Evolutionary conservation across 371 early-diverging fungal genomes (phyloP).

Genomic region (Mortierella polycephala): DNA sequence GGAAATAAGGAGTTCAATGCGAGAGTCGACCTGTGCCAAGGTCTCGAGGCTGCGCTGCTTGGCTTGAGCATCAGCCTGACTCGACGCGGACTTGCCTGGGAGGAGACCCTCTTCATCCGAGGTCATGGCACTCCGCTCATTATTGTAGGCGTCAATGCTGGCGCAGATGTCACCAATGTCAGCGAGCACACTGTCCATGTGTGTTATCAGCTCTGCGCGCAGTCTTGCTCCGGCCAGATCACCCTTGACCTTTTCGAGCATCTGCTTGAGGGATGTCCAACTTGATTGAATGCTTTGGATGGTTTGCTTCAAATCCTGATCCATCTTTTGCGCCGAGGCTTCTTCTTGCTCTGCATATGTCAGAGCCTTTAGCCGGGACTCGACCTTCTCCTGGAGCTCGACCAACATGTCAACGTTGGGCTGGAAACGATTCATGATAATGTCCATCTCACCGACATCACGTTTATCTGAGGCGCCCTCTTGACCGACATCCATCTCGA

Average conservation of each 20-base stretch:
- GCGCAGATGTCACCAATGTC: conserved; percentile 52
- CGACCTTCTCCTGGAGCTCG: conserved; percentile 59
- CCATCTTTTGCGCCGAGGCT: conserved; percentile 9
- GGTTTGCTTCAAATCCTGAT: conserved; percentile 32
- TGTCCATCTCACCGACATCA: conserved; percentile 58
- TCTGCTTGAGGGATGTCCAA: conserved; percentile 50
- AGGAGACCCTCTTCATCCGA: conserved; percentile 45
- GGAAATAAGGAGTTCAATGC: conserved; percentile 63
- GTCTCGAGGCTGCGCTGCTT: conserved; percentile 50
- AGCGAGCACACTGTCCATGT: conserved; percentile 48
- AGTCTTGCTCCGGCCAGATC: conserved; percentile 52
- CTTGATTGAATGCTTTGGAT: conserved; percentile 43
- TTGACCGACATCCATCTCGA: conserved; percentile 60
- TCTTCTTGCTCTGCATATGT: conserved; percentile 48
- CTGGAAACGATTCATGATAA: conserved; percentile 59
- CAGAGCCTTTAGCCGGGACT: conserved; percentile 32
- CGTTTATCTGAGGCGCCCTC: conserved; percentile 47
- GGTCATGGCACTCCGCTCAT: conserved; percentile 50
- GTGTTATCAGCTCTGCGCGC: conserved; percentile 55
- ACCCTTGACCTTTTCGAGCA: conserved; percentile 54
- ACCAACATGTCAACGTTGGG: conserved; percentile 59
- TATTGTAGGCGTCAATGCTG: conserved; percentile 52
- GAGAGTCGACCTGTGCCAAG: conserved; percentile 62
- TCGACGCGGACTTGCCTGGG: conserved; percentile 15
- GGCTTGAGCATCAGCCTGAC: conserved; percentile 55